Percentiles rank a stretch among this genome's conserved stretches.
phyloP scores from a whole-genome alignment of 768 basidiomycete species.

The Leccinum pellstonianum region DNA sequence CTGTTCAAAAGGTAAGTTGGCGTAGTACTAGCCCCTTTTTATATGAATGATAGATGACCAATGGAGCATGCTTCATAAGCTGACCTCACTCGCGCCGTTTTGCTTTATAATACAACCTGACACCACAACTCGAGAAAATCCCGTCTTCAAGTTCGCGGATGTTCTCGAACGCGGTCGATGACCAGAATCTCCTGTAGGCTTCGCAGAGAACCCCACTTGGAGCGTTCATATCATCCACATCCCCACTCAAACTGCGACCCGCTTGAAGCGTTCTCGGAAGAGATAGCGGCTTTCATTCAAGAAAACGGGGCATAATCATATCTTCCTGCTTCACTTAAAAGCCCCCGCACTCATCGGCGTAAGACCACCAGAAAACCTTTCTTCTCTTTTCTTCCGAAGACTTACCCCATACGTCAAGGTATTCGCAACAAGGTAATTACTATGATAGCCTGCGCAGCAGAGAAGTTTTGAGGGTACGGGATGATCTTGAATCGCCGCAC shows the following conservation, averaged over 20 bases:
- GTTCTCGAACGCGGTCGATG: no score
- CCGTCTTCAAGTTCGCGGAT: constrained; percentile 21
- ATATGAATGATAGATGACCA: constrained; percentile 2
- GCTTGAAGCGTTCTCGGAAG: neutral
- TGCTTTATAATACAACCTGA: neutral
- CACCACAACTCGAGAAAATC: neutral
- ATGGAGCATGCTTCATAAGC: neutral
- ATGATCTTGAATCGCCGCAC: constrained; percentile 1
- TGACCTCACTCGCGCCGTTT: neutral
- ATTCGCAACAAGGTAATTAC: neutral
- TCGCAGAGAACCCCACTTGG: no score
- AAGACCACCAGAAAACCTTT: neutral
- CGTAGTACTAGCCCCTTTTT: neutral
- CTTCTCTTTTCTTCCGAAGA: no score
- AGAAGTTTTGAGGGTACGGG: neutral
- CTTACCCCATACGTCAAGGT: neutral
- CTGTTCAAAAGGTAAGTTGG: no score
- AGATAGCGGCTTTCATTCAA: neutral
- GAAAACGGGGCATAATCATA: neutral
- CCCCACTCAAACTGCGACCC: no score
- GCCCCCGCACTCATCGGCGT: neutral
- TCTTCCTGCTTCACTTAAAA: neutral
- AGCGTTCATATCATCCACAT: no score
- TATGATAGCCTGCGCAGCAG: neutral
- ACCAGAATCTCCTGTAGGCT: no score